phyloP scores from a whole-genome alignment of 306 rosid genomes.

The Gillenia trifoliata region DNA sequence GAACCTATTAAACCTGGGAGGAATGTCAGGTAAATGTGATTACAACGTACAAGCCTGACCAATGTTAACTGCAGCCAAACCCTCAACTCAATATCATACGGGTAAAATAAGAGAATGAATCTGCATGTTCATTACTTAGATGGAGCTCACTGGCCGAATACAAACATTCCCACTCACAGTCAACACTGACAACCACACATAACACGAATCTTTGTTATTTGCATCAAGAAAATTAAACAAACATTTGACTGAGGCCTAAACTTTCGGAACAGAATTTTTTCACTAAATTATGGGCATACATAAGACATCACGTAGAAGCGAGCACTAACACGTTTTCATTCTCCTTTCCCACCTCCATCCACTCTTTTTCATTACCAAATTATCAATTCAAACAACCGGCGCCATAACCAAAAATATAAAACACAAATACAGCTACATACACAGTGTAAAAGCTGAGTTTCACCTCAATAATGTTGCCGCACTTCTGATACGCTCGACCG shows the following conservation, averaged over 20 bases:
- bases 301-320: conserved; percentile 3
- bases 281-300: conserved; percentile 10
- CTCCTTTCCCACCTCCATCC: conserved; percentile 17
- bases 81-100: background rate
- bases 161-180: conserved; percentile 5
- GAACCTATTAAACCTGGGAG: background rate
- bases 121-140: conserved; percentile 9
- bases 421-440: conserved; percentile 36
- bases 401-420: conserved; percentile 28
- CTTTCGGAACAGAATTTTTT: background rate
- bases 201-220: background rate
- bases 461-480: conserved; percentile 91
- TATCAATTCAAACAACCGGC: conserved; percentile 35
- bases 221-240: background rate
- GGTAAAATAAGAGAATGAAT: background rate
- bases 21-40: conserved; percentile 2
- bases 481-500: conserved; percentile 57
- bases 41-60: background rate
- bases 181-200: conserved; percentile 12
- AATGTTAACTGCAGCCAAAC: background rate
- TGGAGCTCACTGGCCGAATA: conserved; percentile 2
- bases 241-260: background rate
- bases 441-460: conserved; percentile 50
- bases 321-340: conserved; percentile 1
- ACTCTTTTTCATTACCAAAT: conserved; percentile 26